A percentile compares a stretch with the other conserved stretches of the same genome.
phyloP scores from a whole-genome alignment of 2,329 filamentous ascomycete genomes.

The Metarhizium humberi region DNA sequence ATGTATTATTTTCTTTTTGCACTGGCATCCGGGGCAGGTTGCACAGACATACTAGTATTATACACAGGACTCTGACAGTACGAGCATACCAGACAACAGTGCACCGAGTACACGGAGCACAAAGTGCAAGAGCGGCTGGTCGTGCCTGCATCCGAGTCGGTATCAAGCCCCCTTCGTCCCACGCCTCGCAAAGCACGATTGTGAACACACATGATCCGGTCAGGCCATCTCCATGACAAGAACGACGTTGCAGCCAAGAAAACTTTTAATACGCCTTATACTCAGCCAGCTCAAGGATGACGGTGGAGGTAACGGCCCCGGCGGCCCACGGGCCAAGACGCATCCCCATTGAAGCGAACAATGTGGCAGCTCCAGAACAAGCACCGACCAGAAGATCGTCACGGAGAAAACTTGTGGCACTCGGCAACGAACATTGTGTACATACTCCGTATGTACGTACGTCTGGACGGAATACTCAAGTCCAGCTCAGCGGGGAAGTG shows the following conservation, averaged over 20 bases:
- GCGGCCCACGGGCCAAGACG: background rate
- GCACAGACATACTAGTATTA: background rate
- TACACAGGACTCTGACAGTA: background rate
- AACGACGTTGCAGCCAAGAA: background rate
- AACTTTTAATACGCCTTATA: background rate
- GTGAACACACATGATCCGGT: background rate
- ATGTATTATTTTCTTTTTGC: conserved; percentile 5
- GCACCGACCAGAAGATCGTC: background rate
- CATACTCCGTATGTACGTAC: too few species aligned
- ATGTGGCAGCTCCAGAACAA: background rate
- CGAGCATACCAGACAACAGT: too few species aligned
- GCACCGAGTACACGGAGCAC: background rate
- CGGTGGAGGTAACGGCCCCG: background rate
- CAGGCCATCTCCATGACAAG: background rate
- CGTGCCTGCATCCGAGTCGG: background rate
- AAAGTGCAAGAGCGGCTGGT: background rate
- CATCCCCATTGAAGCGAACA: background rate
- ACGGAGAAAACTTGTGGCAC: background rate
- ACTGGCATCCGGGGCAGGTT: conserved; percentile 5
- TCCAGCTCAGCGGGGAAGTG: background rate
- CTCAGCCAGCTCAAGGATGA: background rate
- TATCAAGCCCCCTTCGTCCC: background rate
- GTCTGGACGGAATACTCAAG: background rate
- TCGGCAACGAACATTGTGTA: background rate
- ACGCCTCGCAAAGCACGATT: background rate